Evolutionary conservation across 177 flowering plant genomes (phyloP), one percentile per base, ranked within the genome.

Genomic region (Vitis hybrid): DNA sequence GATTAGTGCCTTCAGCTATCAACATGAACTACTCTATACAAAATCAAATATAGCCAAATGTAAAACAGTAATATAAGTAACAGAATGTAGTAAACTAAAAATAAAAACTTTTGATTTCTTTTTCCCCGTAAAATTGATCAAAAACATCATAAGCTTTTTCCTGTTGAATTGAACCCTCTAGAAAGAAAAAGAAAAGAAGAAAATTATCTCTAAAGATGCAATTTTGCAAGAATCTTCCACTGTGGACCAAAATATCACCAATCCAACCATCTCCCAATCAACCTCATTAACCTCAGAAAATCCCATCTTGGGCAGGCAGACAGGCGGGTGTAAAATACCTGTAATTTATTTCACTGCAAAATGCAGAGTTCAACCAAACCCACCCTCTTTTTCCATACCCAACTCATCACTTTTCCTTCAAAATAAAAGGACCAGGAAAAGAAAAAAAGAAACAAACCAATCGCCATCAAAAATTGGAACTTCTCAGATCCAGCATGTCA

Each of bases 321-420:
- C 72, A 72, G 48, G 69, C 51, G 79, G 68, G 45, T 33, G 45
- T 6, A 33, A 22, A 33, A 33, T 70, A 64, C 68, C 76, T 65
- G 58, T 68, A 72, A 76, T 71, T 80, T 81, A 82, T 80, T 84
- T 75, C 78, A 78, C 70, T 80, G 78, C 83, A 76, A 70, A 71
- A 68, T 70, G 70, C 74, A 78, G 65, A 51, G 26, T 62, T 71
- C 63, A 62, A 74, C 71, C 71, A 70, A 73, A 59, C 72, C 64
- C 76, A 57, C 18, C 74, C 57, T 66, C 53, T 64, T 53, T 70
- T 74, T 69, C 65, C 49, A 69, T 69, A 13, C 60, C 74, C 65
- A 70, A 66, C 64, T 70, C 66, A 68, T 69, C 73, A 65, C 58
- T 75, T 65, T 79, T 64, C 55, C 57, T 72, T 67, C 45, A 71